Evolutionary conservation across 306 rosid genomes (phyloP), one percentile per base, ranked within the genome.

Genomic region (Arachis stenosperma): DNA sequence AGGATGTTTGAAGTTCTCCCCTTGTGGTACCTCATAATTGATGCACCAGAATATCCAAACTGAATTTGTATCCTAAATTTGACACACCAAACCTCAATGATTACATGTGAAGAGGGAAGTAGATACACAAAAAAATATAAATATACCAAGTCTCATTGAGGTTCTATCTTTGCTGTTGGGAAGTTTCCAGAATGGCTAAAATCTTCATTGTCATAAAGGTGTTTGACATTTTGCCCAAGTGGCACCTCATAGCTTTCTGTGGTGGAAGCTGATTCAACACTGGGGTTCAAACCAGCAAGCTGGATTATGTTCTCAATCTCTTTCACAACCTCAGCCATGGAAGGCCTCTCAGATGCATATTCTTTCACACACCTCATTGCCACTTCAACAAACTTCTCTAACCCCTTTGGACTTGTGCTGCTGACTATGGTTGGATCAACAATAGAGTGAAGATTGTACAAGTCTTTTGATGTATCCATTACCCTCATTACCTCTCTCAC

Each of bases 281-380:
- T 71, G 1, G 84, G 82, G 67, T 87, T 90, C 77, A 82, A 29
- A 69, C 88, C 89, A 55, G 78, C 85, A 33, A 80, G 75, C 75
- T 79, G 85, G 57, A 86, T 74, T 48, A 90, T 84, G 61, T 56
- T 79, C 81, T 89, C 93, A 17, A 92, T 77, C 87, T 75, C 96
- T 79, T 89, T 92, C 9, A 87, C 90, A 50, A 85, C 96, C 73
- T 82, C 88, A 22, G 91, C 88, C 96, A 88, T 90, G 10, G 78
- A 59, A 73, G 98, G 96, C 71, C 96, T 87, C 15, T 84, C 80
- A 15, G 70, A 67, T 64, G 83, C 87, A 13, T 64, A 78, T 44
- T 92, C 94, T 69, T 81, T 82, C 1, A 86, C 88, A 47, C 98
- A 92, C 55, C 81, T 75, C 89, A 92, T 60, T 66, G 94, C 92